Evolutionary conservation across 495 filamentous ascomycete species (phyloP).

Genomic region (Pseudevernia furfuracea): DNA sequence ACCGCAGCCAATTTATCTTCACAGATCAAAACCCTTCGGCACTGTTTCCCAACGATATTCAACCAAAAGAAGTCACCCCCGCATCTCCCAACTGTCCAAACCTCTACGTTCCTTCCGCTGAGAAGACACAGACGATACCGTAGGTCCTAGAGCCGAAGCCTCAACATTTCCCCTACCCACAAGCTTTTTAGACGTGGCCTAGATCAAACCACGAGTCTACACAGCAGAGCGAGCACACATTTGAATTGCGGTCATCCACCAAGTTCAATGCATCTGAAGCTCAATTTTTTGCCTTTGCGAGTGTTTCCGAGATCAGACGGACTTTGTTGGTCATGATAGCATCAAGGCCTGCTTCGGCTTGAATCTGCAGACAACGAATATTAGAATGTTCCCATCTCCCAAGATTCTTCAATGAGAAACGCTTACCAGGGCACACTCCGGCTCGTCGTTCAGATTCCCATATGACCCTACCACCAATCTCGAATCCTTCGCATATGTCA

Average conservation of each 20-base stretch:
- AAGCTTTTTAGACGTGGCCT: no score
- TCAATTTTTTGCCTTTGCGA: not conserved
- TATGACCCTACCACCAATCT: constrained; percentile 31
- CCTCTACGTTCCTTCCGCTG: no score
- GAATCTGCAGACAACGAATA: constrained; percentile 19
- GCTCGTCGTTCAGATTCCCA: constrained; percentile 32
- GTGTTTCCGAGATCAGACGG: constrained; percentile 16
- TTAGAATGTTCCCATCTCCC: not conserved
- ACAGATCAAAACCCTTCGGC: no score
- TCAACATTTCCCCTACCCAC: no score
- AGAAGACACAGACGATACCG: no score
- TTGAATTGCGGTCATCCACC: not conserved
- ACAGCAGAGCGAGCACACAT: not conserved
- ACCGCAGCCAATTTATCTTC: no score
- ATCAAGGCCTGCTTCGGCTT: constrained; percentile 28
- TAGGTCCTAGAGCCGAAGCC: no score
- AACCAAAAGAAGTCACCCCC: no score
- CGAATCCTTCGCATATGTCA: constrained; percentile 27
- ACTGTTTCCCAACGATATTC: no score
- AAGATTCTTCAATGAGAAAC: not conserved
- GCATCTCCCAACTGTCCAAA: no score
- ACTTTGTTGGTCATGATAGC: constrained; percentile 27
- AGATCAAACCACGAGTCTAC: no score
- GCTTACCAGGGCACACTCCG: constrained; percentile 28
- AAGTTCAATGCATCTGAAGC: not conserved